Evolutionary conservation across 208 protist genomes (phyloP).

Genomic region (Leishmania braziliensis): DNA sequence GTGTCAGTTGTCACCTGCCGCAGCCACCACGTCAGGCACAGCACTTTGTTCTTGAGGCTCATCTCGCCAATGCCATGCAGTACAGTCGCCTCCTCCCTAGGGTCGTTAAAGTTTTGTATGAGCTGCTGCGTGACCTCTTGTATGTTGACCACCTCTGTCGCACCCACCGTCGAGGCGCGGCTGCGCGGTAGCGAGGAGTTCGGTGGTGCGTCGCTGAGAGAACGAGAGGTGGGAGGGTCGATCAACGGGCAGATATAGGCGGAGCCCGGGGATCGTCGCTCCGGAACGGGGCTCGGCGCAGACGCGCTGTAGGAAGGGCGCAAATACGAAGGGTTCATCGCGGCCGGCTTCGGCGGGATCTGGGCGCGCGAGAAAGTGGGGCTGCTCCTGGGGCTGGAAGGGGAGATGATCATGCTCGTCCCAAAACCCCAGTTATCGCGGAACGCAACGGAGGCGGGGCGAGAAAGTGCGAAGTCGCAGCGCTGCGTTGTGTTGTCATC

Average conservation of each 20-base stretch:
- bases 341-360: constrained; percentile 16
- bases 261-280: constrained; percentile 6
- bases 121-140: constrained; percentile 65
- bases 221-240: constrained; percentile 15
- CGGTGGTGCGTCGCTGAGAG: constrained; percentile 9
- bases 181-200: constrained; percentile 15
- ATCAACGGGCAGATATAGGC: constrained; percentile 8
- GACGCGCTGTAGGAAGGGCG: constrained; percentile 12
- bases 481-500: constrained; percentile 26
- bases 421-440: constrained; percentile 16
- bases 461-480: constrained; percentile 21
- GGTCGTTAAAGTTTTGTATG: constrained; percentile 67
- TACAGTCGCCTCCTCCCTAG: constrained; percentile 44
- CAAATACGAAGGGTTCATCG: constrained; percentile 15
- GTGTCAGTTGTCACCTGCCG: constrained; percentile 62
- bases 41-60: constrained; percentile 68
- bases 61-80: constrained; percentile 56
- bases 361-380: constrained; percentile 4
- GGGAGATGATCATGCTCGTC: constrained; percentile 16
- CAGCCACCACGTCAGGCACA: constrained; percentile 87
- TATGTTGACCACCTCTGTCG: constrained; percentile 67
- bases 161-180: constrained; percentile 22
- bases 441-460: constrained; percentile 19
- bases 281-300: background rate
- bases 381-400: constrained; percentile 16